These are phyloP conservation scores for Apiospora aurea DNA, from an alignment of 2,329 filamentous ascomycete genomes.

Conservation along the genomic window DNA sequence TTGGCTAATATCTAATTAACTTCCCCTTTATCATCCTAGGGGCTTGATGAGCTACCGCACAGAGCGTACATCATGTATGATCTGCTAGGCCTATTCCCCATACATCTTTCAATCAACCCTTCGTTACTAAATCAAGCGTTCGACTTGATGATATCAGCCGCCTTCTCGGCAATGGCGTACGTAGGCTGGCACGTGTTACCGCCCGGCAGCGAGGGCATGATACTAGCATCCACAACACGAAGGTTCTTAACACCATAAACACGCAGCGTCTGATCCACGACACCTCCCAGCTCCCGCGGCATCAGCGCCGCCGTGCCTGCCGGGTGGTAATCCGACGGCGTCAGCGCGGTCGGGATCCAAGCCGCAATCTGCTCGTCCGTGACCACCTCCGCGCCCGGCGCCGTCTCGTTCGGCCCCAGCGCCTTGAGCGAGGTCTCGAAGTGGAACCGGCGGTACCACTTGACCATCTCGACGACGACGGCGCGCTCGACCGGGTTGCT, in stretches of 20 bases:
- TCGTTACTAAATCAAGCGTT: background rate
- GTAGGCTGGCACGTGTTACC: constrained; percentile 53
- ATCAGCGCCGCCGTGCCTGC: constrained; percentile 50
- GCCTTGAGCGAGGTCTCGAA: constrained; percentile 46
- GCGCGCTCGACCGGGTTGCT: constrained; percentile 48
- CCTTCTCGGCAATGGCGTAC: constrained; percentile 55
- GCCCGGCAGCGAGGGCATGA: constrained; percentile 53
- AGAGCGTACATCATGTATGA: too few species aligned
- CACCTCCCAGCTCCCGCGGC: constrained; percentile 47
- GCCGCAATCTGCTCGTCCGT: constrained; percentile 43
- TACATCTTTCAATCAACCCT: too few species aligned
- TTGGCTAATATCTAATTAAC: too few species aligned
- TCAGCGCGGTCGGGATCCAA: constrained; percentile 18
- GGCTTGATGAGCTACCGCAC: too few species aligned
- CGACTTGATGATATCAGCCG: constrained; percentile 28
- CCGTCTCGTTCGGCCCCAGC: constrained; percentile 38
- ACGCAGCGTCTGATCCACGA: constrained; percentile 47
- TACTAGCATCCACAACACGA: constrained; percentile 51
- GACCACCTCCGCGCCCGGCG: constrained; percentile 41
- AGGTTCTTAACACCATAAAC: constrained; percentile 52
- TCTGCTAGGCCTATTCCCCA: too few species aligned
- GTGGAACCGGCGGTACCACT: constrained; percentile 45
- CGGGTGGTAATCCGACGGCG: constrained; percentile 43
- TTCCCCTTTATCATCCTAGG: too few species aligned
- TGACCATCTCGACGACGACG: constrained; percentile 47